Conservation (phyloP, 2,329 filamentous ascomycete species). For the Plectosphaerella cucumerina region DNA sequence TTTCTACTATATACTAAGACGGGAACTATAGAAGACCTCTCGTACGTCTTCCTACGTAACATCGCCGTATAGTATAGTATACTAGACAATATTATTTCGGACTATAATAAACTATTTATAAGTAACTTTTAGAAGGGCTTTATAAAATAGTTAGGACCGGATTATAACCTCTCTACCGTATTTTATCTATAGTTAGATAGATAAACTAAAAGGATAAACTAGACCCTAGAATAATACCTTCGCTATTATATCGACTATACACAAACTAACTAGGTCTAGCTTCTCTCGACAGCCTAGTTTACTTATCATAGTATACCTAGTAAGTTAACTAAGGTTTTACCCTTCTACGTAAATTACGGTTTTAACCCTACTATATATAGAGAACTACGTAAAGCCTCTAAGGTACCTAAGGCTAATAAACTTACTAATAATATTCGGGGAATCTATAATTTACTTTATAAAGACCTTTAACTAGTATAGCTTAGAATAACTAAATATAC, state of each 20-base stretch:
- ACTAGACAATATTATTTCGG: no score
- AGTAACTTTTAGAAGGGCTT: not conserved
- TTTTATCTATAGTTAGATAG: no score
- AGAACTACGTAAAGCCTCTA: not conserved
- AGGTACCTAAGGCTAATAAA: not conserved
- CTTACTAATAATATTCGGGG: not conserved
- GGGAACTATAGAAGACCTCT: no score
- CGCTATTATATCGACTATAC: slow-evolving; percentile 3
- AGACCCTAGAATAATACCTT: slow-evolving; percentile 5
- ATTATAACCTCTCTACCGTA: not conserved
- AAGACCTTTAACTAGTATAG: not conserved
- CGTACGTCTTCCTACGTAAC: no score
- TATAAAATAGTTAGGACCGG: not conserved
- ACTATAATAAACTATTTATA: not conserved
- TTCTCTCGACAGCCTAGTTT: slow-evolving; percentile 8
- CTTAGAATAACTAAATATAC: not conserved
- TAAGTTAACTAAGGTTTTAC: not conserved
- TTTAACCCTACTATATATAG: not conserved
- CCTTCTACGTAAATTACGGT: slow-evolving; percentile 1
- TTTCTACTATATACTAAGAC: no score
- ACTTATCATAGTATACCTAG: slow-evolving; percentile 9
- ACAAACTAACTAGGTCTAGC: slow-evolving; percentile 4
- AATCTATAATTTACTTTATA: not conserved
- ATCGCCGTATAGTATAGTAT: no score
- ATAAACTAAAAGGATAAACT: no score